Evolutionary conservation across 768 basidiomycete genomes (phyloP).

Genomic region (Agrocybe praecox): DNA sequence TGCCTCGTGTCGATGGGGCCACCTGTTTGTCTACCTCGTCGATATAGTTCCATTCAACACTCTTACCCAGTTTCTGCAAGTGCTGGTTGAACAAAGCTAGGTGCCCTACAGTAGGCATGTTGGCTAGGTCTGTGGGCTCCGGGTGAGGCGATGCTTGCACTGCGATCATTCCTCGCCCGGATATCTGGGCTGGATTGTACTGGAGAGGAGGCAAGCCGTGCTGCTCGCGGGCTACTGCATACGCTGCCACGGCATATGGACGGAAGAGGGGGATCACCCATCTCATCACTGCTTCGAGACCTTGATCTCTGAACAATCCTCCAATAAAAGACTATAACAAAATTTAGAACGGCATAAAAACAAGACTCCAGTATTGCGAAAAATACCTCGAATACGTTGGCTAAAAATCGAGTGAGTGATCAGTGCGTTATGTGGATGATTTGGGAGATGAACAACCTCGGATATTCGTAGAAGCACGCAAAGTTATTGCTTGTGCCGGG

Average conservation of each 20-base stretch:
- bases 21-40: slow-evolving; percentile 31
- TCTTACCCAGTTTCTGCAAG: slow-evolving; percentile 56
- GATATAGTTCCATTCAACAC: slow-evolving; percentile 74
- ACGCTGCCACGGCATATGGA: slow-evolving; percentile 66
- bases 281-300: slow-evolving; percentile 49
- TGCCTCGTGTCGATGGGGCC: slow-evolving; percentile 38
- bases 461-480: slow-evolving; percentile 68
- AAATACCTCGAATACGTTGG: slow-evolving; percentile 78
- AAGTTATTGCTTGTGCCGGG: slow-evolving; percentile 70
- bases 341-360: neutral
- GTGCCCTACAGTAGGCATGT: slow-evolving; percentile 52
- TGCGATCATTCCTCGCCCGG: slow-evolving; percentile 16
- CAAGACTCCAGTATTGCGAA: neutral
- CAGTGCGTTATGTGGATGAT: neutral
- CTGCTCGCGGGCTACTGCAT: slow-evolving; percentile 62
- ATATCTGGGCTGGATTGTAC: slow-evolving; percentile 10
- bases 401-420: slow-evolving; percentile 34
- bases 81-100: slow-evolving; percentile 82
- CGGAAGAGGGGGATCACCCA: slow-evolving; percentile 69
- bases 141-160: slow-evolving; percentile 18
- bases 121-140: slow-evolving; percentile 15
- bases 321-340: slow-evolving; percentile 71
- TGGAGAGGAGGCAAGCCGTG: slow-evolving; percentile 57
- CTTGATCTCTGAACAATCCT: slow-evolving; percentile 75
- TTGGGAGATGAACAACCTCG: slow-evolving; percentile 52